These are phyloP conservation scores for Paratrimastix pyriformis DNA, from an alignment of 78 protist species.

Conservation along the genomic window DNA sequence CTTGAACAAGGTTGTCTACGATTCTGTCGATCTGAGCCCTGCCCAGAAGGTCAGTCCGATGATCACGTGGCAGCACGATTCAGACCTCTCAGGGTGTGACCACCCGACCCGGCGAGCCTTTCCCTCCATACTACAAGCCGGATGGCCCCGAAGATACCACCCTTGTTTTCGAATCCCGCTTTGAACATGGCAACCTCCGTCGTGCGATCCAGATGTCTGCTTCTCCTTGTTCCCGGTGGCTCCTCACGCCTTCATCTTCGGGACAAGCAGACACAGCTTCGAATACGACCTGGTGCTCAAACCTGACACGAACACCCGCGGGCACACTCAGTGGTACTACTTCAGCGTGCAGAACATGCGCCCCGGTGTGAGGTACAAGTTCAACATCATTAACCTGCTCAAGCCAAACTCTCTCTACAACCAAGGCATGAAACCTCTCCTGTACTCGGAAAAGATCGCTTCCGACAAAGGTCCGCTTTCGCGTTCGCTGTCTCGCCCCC, in stretches of 20 bases:
- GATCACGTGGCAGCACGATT: too few relatives aligned
- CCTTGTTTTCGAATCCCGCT: slow-evolving; percentile 55
- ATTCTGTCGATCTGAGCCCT: too few relatives aligned
- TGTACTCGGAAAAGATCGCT: slow-evolving; percentile 22
- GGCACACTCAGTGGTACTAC: slow-evolving; percentile 71
- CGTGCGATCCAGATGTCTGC: slow-evolving; percentile 18
- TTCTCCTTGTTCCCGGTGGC: not conserved
- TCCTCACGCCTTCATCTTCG: not conserved
- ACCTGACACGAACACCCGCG: slow-evolving; percentile 45
- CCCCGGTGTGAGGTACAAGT: slow-evolving; percentile 29
- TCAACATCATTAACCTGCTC: slow-evolving; percentile 60
- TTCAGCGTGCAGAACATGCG: slow-evolving; percentile 32
- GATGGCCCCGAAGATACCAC: slow-evolving; percentile 27
- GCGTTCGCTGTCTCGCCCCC: not conserved
- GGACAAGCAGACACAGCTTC: not conserved
- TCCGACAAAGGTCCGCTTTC: not conserved
- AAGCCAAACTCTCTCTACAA: slow-evolving; percentile 43
- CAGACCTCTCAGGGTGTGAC: too few relatives aligned
- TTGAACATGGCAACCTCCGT: slow-evolving; percentile 58
- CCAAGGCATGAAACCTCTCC: slow-evolving; percentile 54
- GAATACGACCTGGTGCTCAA: slow-evolving; percentile 61
- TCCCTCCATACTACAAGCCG: too few relatives aligned
- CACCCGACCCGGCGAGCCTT: too few relatives aligned
- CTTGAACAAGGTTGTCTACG: too few relatives aligned
- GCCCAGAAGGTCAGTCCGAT: too few relatives aligned